Percentiles rank a stretch among this genome's conserved stretches.
phyloP scores from a whole-genome alignment of 2,329 filamentous ascomycete species.

The Fusarium avenaceum region DNA sequence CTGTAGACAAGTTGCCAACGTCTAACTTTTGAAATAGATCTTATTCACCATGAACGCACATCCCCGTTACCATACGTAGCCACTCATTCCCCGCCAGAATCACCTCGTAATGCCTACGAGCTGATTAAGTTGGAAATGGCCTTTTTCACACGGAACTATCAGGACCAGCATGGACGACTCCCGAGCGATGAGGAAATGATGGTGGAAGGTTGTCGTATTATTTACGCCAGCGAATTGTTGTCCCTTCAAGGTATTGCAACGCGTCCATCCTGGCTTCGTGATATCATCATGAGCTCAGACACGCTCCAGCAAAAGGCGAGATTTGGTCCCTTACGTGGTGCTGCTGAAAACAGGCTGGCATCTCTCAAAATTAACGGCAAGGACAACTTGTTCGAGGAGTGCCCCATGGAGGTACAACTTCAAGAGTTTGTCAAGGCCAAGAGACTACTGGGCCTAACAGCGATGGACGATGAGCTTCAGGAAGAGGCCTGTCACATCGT shows the following conservation, averaged over 20 bases:
- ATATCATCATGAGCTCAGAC: constrained; percentile 67
- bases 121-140: constrained; percentile 70
- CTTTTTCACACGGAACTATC: constrained; percentile 63
- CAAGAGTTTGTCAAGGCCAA: constrained; percentile 66
- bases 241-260: constrained; percentile 57
- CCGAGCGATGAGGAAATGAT: constrained; percentile 68
- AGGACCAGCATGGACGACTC: constrained; percentile 56
- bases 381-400: constrained; percentile 68
- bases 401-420: constrained; percentile 68
- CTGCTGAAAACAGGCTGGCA: constrained; percentile 62
- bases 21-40: constrained; percentile 66
- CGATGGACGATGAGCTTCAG: constrained; percentile 72
- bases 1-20: constrained; percentile 54
- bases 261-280: constrained; percentile 68
- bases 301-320: constrained; percentile 60
- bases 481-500: constrained; percentile 70
- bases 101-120: constrained; percentile 71
- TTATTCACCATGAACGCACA: constrained; percentile 74
- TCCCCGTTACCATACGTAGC: constrained; percentile 68
- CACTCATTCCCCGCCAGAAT: constrained; percentile 58
- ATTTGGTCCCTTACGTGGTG: constrained; percentile 62
- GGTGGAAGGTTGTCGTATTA: constrained; percentile 70
- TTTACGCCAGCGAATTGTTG: constrained; percentile 66
- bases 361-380: constrained; percentile 70
- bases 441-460: constrained; percentile 68